Base-by-base conservation (phyloP, 306 rosid species). In the Medicago arabica region DNA sequence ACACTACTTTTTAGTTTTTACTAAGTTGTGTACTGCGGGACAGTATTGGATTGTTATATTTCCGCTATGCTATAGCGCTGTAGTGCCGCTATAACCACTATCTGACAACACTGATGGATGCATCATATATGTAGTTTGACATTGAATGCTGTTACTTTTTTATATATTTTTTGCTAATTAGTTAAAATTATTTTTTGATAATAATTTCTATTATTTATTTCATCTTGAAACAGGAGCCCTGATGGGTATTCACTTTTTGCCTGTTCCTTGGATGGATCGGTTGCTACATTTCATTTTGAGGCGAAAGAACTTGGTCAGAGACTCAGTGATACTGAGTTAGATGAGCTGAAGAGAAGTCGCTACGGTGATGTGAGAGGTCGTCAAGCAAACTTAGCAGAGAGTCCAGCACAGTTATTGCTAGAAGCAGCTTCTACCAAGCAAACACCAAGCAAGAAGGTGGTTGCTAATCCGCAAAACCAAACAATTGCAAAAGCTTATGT, bases 241-340 rank as follows among this genome's bases (percentile, higher is more conserved):
- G 98, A 96, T 83, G 99, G 99, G 59, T 92, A 96, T 88, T 85
- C 96, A 36, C 97, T 96, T 43, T 90, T 92, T 80, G 98, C 99
- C 11, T 96, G 99, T 85, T 96, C 99, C 72, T 86, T 96, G 97
- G 99, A 96, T 79, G 99, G 99, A 71, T 84, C 99, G 2, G 91
- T 91, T 66, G 97, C 93, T 36, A 86, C 91, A 65, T 96, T 89
- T 80, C 96, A 92, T 88, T 96, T 96, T 85, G 98, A 96, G 59
- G 89, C 81, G 31, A 90, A 86, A 82, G 99, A 96, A 85, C 91
- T 96, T 82, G 99, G 99, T 69, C 86, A 85, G 84, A 86, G 99
- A 80, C 80, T 92, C 69, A 86, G 79, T 75, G 97, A 92, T 75
- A 73, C 81, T 41, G 99, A 96, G 81, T 83, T 96, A 75, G 99